A percentile compares a stretch with the other conserved stretches of the same genome.
These are phyloP conservation scores for Paracoccidioides brasiliensis DNA, from an alignment of 2,329 filamentous ascomycete species.

Conservation along the genomic window DNA sequence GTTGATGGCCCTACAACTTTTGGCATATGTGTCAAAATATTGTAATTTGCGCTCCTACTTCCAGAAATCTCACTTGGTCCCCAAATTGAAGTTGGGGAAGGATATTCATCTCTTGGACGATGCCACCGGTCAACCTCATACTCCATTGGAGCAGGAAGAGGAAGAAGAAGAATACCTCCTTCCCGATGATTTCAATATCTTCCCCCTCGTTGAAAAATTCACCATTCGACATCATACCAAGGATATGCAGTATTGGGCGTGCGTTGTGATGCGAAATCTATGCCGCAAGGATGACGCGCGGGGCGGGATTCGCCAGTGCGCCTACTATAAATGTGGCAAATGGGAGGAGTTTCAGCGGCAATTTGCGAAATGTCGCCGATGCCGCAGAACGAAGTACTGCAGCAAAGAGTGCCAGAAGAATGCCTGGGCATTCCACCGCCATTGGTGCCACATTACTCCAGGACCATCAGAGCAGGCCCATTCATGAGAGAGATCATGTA, in stretches of 20 bases:
- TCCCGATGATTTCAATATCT: slow-evolving; percentile 94
- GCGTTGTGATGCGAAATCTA: slow-evolving; percentile 95
- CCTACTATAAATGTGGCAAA: slow-evolving; percentile 94
- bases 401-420: slow-evolving; percentile 99
- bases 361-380: slow-evolving; percentile 94
- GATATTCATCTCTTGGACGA: slow-evolving; percentile 71
- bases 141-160: slow-evolving; percentile 30
- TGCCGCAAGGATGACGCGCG: slow-evolving; percentile 94
- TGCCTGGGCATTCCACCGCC: slow-evolving; percentile 94
- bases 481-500: not conserved
- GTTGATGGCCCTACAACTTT: slow-evolving; percentile 88
- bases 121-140: slow-evolving; percentile 36
- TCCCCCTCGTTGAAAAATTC: slow-evolving; percentile 95
- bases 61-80: slow-evolving; percentile 85
- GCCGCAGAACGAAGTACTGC: slow-evolving; percentile 95
- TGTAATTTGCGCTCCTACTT: slow-evolving; percentile 94
- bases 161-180: slow-evolving; percentile 78
- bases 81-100: slow-evolving; percentile 75
- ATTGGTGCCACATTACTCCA: slow-evolving; percentile 60
- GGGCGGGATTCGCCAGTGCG: slow-evolving; percentile 90
- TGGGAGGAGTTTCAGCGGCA: slow-evolving; percentile 96
- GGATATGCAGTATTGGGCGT: slow-evolving; percentile 99
- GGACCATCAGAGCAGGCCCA: not conserved
- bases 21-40: slow-evolving; percentile 97
- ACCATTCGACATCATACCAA: slow-evolving; percentile 88